Conservation (phyloP, 2,329 filamentous ascomycete species). For the Fusarium equiseti region DNA sequence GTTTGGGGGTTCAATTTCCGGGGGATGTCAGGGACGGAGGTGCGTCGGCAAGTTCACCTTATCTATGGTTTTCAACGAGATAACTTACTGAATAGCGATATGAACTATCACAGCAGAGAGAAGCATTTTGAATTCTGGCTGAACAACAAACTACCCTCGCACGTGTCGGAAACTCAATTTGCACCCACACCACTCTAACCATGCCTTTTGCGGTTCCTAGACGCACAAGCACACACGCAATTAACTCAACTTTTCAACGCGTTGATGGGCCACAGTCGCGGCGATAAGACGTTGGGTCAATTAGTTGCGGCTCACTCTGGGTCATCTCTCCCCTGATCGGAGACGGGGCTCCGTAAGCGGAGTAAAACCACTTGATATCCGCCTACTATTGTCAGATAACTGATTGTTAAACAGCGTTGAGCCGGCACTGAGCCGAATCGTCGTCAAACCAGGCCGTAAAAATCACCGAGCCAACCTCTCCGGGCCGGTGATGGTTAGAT, state of each 20-base stretch:
- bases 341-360: conserved; percentile 28
- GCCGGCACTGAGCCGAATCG: conserved; percentile 24
- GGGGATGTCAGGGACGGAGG: conserved; percentile 14
- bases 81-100: conserved; percentile 6
- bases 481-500: conserved; percentile 44
- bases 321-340: conserved; percentile 4
- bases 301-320: conserved; percentile 13
- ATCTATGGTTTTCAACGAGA: conserved; percentile 32
- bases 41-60: conserved; percentile 19
- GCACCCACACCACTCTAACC: conserved; percentile 27
- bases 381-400: conserved; percentile 24
- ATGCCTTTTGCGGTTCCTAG: conserved; percentile 32
- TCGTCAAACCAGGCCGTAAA: conserved; percentile 1
- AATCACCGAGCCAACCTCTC: conserved; percentile 39
- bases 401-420: conserved; percentile 7
- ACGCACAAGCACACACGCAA: conserved; percentile 28
- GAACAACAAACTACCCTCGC: conserved; percentile 28
- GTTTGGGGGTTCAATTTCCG: conserved; percentile 31
- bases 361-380: conserved; percentile 18
- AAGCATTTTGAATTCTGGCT: conserved; percentile 21
- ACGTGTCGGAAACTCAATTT: background rate
- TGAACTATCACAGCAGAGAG: conserved; percentile 24
- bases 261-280: conserved; percentile 12
- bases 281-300: conserved; percentile 28
- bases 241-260: conserved; percentile 23